Evolutionary conservation across 2,329 filamentous ascomycete genomes (phyloP).

Genomic region (Tricladium varicosporioides): DNA sequence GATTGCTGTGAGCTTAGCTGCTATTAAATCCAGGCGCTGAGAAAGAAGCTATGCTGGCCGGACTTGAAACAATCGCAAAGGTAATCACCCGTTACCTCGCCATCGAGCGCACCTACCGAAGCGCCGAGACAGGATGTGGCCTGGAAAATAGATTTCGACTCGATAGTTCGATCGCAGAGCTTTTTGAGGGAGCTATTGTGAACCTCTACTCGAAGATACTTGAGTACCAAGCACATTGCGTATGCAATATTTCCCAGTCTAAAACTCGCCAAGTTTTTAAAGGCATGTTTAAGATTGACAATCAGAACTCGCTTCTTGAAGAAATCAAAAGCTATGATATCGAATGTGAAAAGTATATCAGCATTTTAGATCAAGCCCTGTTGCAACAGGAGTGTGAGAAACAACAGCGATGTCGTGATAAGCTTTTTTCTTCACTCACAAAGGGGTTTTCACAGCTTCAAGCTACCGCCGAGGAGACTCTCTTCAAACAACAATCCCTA

Average conservation of each 20-base stretch:
- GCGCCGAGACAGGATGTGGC: neutral
- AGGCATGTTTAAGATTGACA: neutral
- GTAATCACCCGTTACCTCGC: neutral
- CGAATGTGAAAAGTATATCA: neutral
- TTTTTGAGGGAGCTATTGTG: neutral
- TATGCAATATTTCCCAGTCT: neutral
- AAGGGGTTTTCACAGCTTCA: neutral
- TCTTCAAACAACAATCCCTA: too few species aligned
- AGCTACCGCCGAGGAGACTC: neutral
- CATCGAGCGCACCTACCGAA: neutral
- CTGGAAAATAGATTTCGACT: neutral
- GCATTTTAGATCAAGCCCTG: neutral
- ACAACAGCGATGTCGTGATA: neutral
- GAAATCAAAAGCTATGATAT: neutral
- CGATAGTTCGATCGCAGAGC: neutral
- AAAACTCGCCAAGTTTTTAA: neutral
- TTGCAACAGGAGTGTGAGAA: neutral
- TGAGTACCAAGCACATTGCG: neutral
- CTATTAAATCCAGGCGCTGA: neutral
- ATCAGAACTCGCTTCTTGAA: neutral
- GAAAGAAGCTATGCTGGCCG: neutral
- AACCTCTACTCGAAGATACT: neutral
- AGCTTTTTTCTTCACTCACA: neutral
- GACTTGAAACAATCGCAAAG: neutral
- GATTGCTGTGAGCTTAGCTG: neutral